Evolutionary conservation across 257 asterid genomes (phyloP).

Genomic region (Solanum okadae): DNA sequence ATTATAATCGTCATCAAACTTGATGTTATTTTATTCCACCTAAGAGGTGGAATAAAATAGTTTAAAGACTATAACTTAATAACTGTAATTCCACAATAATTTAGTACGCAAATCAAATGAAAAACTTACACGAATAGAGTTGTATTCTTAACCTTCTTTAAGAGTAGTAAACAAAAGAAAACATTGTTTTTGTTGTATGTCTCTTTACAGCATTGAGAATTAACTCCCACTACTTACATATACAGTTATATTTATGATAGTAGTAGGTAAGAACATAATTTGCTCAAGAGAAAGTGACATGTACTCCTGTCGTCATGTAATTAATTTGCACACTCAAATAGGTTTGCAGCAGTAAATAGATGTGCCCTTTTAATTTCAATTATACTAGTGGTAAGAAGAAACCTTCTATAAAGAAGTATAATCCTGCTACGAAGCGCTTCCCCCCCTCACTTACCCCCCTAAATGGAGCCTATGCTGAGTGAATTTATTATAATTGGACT

Average conservation of each 20-base stretch:
- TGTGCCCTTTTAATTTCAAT: background rate
- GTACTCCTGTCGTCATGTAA: background rate
- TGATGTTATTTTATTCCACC: background rate
- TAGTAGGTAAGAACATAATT: background rate
- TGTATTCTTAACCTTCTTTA: background rate
- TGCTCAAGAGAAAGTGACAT: background rate
- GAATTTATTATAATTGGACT: too few species aligned
- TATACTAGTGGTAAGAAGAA: background rate
- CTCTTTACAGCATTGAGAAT: background rate
- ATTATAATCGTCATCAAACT: background rate
- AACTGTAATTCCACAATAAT: background rate
- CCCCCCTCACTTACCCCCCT: background rate
- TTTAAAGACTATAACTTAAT: background rate
- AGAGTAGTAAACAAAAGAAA: background rate
- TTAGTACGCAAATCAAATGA: background rate
- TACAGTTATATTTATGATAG: background rate
- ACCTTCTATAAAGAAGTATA: background rate
- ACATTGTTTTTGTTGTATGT: background rate
- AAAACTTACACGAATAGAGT: background rate
- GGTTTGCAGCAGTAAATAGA: background rate
- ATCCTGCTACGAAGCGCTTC: background rate
- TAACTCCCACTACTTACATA: background rate
- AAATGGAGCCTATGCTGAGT: background rate
- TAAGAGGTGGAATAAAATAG: background rate
- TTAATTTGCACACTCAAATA: background rate